phyloP scores from a whole-genome alignment of 1,139 yeast species.

The Geotrichum fermentans region DNA sequence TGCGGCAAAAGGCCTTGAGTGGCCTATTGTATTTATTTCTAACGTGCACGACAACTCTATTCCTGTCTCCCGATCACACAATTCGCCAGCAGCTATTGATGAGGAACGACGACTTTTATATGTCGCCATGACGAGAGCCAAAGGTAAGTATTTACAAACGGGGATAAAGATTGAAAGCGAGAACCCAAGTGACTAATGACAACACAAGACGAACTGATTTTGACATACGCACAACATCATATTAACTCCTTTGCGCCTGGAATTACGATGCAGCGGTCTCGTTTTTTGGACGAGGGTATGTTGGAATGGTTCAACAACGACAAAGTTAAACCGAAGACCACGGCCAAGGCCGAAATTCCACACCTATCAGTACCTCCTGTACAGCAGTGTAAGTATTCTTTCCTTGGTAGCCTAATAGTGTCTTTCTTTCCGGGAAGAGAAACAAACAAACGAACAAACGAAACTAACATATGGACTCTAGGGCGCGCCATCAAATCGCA shows the following conservation, averaged over 20 bases:
- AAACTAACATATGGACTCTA: no score
- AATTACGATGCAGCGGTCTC: neutral
- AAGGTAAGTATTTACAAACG: slow-evolving; percentile 35
- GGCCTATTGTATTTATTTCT: slow-evolving; percentile 82
- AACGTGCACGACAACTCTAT: slow-evolving; percentile 34
- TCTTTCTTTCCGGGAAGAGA: no score
- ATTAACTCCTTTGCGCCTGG: neutral
- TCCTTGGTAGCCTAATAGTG: no score
- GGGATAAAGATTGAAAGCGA: no score
- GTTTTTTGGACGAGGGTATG: slow-evolving; percentile 5
- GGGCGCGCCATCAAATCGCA: slow-evolving; percentile 1
- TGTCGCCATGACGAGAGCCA: slow-evolving; percentile 86
- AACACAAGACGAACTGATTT: slow-evolving; percentile 2
- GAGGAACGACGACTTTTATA: slow-evolving; percentile 84
- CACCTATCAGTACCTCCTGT: no score
- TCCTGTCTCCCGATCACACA: slow-evolving; percentile 33
- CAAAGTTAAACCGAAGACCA: no score
- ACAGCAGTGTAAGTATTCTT: no score
- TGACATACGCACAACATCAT: slow-evolving; percentile 5
- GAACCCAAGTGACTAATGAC: no score
- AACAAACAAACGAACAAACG: no score
- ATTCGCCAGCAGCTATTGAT: slow-evolving; percentile 41
- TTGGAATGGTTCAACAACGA: slow-evolving; percentile 5
- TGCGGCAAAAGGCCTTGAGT: slow-evolving; percentile 88
- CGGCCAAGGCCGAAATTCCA: no score